Percentiles rank a stretch among this genome's conserved stretches.
Evolutionary conservation across 805 yeast genomes (phyloP).

Genomic region (Starmerella tilneyi): DNA sequence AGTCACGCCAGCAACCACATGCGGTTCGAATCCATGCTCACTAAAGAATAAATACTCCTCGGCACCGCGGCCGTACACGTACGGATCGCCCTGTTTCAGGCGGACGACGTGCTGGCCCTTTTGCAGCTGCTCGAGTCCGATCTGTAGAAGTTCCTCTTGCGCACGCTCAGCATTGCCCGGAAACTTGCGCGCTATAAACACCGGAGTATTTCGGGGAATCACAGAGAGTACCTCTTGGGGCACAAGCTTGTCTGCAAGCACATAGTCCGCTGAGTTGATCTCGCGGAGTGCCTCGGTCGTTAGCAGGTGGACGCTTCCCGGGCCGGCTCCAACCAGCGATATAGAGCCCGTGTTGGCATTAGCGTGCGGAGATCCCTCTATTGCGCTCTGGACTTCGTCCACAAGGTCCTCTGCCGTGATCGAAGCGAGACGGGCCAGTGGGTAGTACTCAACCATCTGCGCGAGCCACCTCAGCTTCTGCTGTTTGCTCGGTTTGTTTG

Average conservation of each 20-base stretch:
- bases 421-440: conserved; percentile 52
- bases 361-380: conserved; percentile 13
- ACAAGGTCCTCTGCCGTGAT: conserved; percentile 51
- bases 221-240: conserved; percentile 77
- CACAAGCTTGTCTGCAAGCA: conserved; percentile 83
- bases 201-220: conserved; percentile 64
- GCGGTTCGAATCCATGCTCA: conserved; percentile 56
- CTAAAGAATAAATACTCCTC: conserved; percentile 72
- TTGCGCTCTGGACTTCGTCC: conserved; percentile 22
- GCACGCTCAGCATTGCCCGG: conserved; percentile 96
- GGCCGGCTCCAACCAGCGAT: conserved; percentile 88
- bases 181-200: conserved; percentile 83
- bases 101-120: conserved; percentile 73
- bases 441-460: conserved; percentile 85
- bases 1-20: conserved; percentile 77
- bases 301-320: conserved; percentile 73
- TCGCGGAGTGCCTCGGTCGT: conserved; percentile 78
- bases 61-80: conserved; percentile 92
- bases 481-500: conserved; percentile 27
- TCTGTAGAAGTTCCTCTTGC: conserved; percentile 66
- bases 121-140: conserved; percentile 56
- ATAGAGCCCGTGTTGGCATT: conserved; percentile 42
- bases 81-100: conserved; percentile 93
- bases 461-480: conserved; percentile 69
- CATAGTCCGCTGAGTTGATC: conserved; percentile 69